Evolutionary conservation across 139 green algal genomes (phyloP), one percentile per base, ranked within the genome.

Genomic region (Chlamydomonas asymmetrica): DNA sequence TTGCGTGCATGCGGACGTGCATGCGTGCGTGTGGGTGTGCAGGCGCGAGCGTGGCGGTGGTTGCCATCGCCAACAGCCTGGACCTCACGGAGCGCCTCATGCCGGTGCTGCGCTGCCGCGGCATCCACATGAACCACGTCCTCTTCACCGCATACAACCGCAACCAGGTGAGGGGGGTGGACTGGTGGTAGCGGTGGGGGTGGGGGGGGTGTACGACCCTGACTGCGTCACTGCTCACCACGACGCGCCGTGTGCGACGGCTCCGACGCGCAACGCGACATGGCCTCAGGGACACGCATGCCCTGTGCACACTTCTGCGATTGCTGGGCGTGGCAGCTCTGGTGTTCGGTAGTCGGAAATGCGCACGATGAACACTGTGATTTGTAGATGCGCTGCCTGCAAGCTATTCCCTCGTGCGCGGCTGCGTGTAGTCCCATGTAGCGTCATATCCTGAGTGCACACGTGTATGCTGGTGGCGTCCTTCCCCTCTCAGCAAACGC

Each of bases 61-160:
- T 90, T 18, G 82, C 82, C 48, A 82, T 90, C n/a, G 85, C 85
- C 63, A 90, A 90, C 78, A 83, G 70, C 34, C 76, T 90, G 16
- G 82, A 90, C 64, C 80, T 90, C 20, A 90, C 85, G 16, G 85
- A 90, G 66, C 70, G 85, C 25, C 60, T 80, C 54, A 72, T 90
- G 71, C 85, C 85, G 16, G 77, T 77, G 49, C 80, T 90, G 16
- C 81, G 82, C 49, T 76, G 71, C 57, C 57, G 70, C 16, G 79
- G 80, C 27, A 50, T 57, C 41, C 41, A 62, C 23, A 80, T 82
- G 5, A 31, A 66, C 20, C 81, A 85, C 54, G 29, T 90, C 32
- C 64, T 69, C 63, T 90, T 90, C 85, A 76, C 77, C 5, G 82
- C 82, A 22, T 90, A 90, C 77, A 76, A 41, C 37, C 35, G 78